Evolutionary conservation across 106 monocot species (phyloP), one percentile per base, ranked within the genome.

Genomic region (Allium cepa): DNA sequence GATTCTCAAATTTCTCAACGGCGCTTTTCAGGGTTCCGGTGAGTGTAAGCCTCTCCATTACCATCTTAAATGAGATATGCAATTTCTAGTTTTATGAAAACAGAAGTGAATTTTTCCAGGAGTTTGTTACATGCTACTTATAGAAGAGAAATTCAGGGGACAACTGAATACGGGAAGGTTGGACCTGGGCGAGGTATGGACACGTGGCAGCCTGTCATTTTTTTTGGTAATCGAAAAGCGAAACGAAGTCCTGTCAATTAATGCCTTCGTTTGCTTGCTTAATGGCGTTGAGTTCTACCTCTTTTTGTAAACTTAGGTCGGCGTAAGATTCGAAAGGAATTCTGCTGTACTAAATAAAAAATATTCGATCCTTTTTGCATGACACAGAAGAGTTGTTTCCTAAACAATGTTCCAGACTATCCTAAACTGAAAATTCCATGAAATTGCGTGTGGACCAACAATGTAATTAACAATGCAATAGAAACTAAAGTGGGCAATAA

Each of bases 11-110:
- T 1, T 73, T 65, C 2, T 11, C 74, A 62, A 86, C 89, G 60
- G 87, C 73, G 12, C 63, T 71, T 65, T 62, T 68, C 8, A 97
- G 82, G 17, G 77, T 11, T 13, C 80, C 86, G 62, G 88, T 92
- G 17, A 97, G 87, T n/a, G 97, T 97, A 6, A 56, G 47, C 8
- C 22, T 73, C 14, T 72, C 84, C 79, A 76, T 79, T 67, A 51
- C 46, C 10, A 36, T 67, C 14, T 12, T 4, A 8, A 27, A 26
- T 16, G 16, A 51, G 2, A 13, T 52, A 17, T 53, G 12, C 8
- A 0, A 52, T 67, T 65, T 48, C 17, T 0, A 8, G 16, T 7
- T 50, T 65, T 65, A 9, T 12, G 8, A 28, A 51, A 67, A 53
- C 36, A 27, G 2, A 8, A 0, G 2, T 11, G 10, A 12, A 17